Evolutionary conservation across 805 yeast genomes (phyloP).

Genomic region (Barnettozyma sp.): DNA sequence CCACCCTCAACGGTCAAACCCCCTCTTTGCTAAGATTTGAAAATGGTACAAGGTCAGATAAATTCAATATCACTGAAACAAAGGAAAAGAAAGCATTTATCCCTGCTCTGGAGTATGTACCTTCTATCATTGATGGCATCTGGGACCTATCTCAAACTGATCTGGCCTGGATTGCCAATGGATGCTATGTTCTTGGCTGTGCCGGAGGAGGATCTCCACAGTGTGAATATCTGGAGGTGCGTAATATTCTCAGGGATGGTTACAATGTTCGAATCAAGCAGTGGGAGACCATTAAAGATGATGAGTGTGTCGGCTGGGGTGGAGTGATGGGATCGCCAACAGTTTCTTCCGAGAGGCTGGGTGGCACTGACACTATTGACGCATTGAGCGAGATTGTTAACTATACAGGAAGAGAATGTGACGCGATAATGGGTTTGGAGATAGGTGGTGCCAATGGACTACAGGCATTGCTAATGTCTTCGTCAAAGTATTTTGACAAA

Average conservation of each 20-base stretch:
- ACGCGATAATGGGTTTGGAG: conserved; percentile 30
- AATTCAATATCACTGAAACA: background rate
- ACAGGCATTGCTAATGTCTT: conserved; percentile 21
- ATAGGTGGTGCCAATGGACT: conserved; percentile 39
- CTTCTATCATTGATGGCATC: conserved; percentile 26
- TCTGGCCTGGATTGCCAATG: conserved; percentile 32
- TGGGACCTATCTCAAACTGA: conserved; percentile 37
- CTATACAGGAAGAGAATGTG: conserved; percentile 24
- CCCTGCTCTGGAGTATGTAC: conserved; percentile 23
- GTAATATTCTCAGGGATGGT: conserved; percentile 30
- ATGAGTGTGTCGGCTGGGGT: conserved; percentile 26
- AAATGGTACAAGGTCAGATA: background rate
- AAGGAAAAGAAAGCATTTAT: background rate
- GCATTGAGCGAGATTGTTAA: conserved; percentile 26
- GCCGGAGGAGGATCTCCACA: conserved; percentile 45
- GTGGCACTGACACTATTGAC: conserved; percentile 27
- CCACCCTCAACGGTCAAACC: background rate
- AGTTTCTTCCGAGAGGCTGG: conserved; percentile 35
- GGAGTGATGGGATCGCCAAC: conserved; percentile 40
- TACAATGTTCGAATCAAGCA: conserved; percentile 30
- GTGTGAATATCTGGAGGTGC: conserved; percentile 29
- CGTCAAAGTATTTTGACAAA: conserved; percentile 20
- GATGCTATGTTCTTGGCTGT: conserved; percentile 39
- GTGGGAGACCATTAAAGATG: conserved; percentile 23
- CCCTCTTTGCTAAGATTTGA: background rate